A percentile compares a stretch with the other conserved stretches of the same genome.
Conservation (phyloP, 2,329 filamentous ascomycete genomes). For the Neoascochyta sp. region DNA sequence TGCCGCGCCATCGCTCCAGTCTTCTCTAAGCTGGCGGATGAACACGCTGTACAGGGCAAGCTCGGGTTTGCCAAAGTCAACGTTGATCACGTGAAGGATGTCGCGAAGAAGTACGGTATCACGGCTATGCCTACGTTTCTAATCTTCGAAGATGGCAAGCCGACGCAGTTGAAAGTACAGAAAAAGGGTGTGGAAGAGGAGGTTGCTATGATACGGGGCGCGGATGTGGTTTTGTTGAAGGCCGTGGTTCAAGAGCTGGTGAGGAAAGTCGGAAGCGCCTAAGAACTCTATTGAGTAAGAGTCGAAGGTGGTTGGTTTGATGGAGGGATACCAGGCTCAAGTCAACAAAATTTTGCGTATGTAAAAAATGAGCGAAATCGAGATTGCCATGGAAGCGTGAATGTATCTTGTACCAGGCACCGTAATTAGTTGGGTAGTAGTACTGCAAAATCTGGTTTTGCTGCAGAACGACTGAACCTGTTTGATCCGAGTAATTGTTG, state of each 20-base stretch:
- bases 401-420: too few species aligned
- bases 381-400: too few species aligned
- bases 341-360: too few species aligned
- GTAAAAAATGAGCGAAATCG: too few species aligned
- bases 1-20: conserved; percentile 52
- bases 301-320: too few species aligned
- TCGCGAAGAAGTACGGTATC: conserved; percentile 47
- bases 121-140: conserved; percentile 38
- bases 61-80: conserved; percentile 54
- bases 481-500: too few species aligned
- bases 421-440: too few species aligned
- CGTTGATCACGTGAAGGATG: conserved; percentile 48
- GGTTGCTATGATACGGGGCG: conserved; percentile 4
- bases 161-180: conserved; percentile 11
- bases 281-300: conserved; percentile 1
- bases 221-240: conserved; percentile 8
- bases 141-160: conserved; percentile 13
- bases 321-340: too few species aligned
- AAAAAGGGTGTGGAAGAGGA: conserved; percentile 3
- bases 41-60: conserved; percentile 41
- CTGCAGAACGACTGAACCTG: too few species aligned
- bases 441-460: too few species aligned
- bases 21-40: conserved; percentile 48
- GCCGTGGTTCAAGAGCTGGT: conserved; percentile 8
- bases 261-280: conserved; percentile 2